Base-by-base conservation (phyloP, 495 filamentous ascomycete species). In the Terfezia boudieri region DNA sequence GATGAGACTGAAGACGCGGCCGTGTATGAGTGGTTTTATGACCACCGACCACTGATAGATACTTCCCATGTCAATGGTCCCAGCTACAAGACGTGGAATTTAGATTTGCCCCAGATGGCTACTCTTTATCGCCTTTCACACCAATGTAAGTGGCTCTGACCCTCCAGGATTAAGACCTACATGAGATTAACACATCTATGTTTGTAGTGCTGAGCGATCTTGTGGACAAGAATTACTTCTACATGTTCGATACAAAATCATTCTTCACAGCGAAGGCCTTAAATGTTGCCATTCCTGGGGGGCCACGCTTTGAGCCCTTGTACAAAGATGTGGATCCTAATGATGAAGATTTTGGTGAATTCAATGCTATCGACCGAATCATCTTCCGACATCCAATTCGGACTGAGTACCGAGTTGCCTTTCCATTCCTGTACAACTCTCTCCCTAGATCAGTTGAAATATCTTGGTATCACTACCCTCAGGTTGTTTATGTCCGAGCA, bases 261-360 rank as follows among this genome's bases (percentile, higher is more conserved):
- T 94, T 96, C 65, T 79, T 89, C 55, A 95, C 92, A 16, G 92
- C 92, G 9, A 99, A 99, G 68, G 92, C 92, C 2, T 70, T 99
- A 51, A 99, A 99, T 60, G 88, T 96, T 52, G 89, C 92, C 9
- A 84, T 99, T 41, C 92, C 92, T 12, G 92, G 92, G 65, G 92
- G 92, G 37, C 92, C 92, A 58, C 80, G 90, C 43, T 99, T 99
- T 55, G 92, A 99, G 70, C 92, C 92, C 14, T 69, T 99, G 10
- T 99, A 96, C 73, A 99, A 99, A 69, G 92, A 99, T 59, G 86
- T 99, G 51, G 89, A 99, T 65, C 92, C 92, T 36, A 96, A 99
- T 62, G 88, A 96, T 62, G 92, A 99, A 67, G 92, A 99, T 65
- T 99, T 99, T 68, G 90, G 92, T 65, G 92, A 99, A 68, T 99